These are phyloP conservation scores for Mycena olivaceomarginata DNA, from an alignment of 768 basidiomycete species.

Conservation along the genomic window DNA sequence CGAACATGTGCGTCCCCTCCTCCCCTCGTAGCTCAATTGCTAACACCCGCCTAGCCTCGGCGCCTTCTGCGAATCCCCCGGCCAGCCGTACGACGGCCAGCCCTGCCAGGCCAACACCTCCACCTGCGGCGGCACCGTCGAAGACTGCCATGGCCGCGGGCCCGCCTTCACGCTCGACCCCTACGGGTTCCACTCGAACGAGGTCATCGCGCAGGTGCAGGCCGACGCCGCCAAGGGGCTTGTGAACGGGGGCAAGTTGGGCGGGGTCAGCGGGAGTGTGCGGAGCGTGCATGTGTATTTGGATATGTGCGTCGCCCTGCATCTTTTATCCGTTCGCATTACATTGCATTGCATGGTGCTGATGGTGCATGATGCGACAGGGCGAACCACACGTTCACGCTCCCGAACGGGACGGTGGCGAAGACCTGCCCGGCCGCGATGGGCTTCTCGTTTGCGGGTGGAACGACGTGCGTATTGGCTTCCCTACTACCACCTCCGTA, in stretches of 20 bases:
- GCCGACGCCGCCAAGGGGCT: conserved; percentile 80
- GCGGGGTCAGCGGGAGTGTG: conserved; percentile 76
- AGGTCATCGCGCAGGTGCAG: conserved; percentile 82
- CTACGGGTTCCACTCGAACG: conserved; percentile 87
- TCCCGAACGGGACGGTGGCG: conserved; percentile 80
- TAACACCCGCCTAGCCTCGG: conserved; percentile 68
- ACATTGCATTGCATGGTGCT: background rate
- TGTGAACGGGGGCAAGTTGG: conserved; percentile 64
- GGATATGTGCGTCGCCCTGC: conserved; percentile 71
- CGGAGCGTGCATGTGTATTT: conserved; percentile 83
- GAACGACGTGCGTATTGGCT: background rate
- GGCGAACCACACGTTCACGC: conserved; percentile 77
- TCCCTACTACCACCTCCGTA: no score
- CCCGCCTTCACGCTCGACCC: conserved; percentile 77
- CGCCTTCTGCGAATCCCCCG: conserved; percentile 87
- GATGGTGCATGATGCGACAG: conserved; percentile 52
- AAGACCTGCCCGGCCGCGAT: conserved; percentile 86
- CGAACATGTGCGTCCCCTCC: conserved; percentile 77
- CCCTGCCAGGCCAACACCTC: conserved; percentile 83
- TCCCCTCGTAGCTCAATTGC: conserved; percentile 53
- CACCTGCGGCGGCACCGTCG: conserved; percentile 83
- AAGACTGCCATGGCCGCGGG: conserved; percentile 85
- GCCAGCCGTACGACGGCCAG: conserved; percentile 78
- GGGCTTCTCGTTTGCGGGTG: conserved; percentile 51
- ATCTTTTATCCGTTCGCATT: no score